Base-by-base conservation (phyloP, 768 basidiomycete genomes). In the Suillus spraguei region DNA sequence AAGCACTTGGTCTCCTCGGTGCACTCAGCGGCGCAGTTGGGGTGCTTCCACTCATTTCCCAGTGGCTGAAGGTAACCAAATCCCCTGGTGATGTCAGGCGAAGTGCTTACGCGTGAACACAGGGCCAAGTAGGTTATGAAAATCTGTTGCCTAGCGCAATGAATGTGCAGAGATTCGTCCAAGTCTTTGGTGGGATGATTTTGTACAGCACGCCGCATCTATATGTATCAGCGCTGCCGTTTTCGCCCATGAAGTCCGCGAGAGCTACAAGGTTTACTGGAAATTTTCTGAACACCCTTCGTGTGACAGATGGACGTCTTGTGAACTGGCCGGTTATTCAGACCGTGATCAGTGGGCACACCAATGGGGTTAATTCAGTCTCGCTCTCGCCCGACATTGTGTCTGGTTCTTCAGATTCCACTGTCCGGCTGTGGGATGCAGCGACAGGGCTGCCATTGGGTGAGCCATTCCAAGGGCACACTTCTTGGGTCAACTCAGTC, bases 191-290 rank as follows among this genome's bases (percentile, higher is more conserved):
- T 16, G 36, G 28, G 32, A 39, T 60, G 5, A 68, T 71, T 20
- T 35, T 53, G 17, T 59, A 70, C 35, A 69, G 66, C 64, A 65
- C 62, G 2, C 68, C 71, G 1, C 72, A 73, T 52, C 63, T 72
- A 4, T 72, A 72, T 61, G 17, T 70, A 9, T 72, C 71, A 33
- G 71, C 65, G 0, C 36, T 73, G n/a, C 66, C 71, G 24, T 72
- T 74, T 61, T 56, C 65, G 14, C 71, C 71, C 38, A 24, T 6
- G 24, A 63, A 63, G 76, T 80, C n/a, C 66, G 69, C 39, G 70
- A 73, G 67, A 68, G 62, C 62, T 22, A n/a, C n/a, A n/a, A n/a
- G n/a, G n/a, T n/a, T n/a, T n/a, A n/a, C n/a, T n/a, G n/a, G n/a
- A n/a, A n/a, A n/a, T n/a, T n/a, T n/a, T n/a, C n/a, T n/a, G n/a